Evolutionary conservation across 73 alveolate species (phyloP), one percentile per base, ranked within the genome.

Genomic region (Paramecium caudatum): DNA sequence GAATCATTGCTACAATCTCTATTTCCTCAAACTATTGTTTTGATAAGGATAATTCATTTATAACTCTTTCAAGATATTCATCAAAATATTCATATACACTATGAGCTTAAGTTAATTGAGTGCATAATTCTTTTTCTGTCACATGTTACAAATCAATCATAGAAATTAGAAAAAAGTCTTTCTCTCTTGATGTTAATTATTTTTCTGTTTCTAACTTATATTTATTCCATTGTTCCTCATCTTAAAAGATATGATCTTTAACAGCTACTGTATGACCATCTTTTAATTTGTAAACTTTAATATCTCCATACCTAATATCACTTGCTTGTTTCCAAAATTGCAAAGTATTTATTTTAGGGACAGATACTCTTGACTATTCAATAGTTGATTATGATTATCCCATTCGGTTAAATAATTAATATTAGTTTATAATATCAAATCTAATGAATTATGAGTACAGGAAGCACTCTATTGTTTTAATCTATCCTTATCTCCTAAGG

Each of bases 111-210:
- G 83, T 65, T 49, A 65, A 32, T 21, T 65, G 39, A 49, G 83
- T 65, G 34, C 83, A 65, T 65, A 65, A 65, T 65, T 65, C 83
- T 15, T 36, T 32, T 65, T 65, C 83, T 12, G 83, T 65, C 33
- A 33, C 49, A 65, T 65, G 83, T 65, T 65, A 65, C 8, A 65
- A 36, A 65, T 65, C 83, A 1, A 65, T 33, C 83, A 65, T 65
- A 32, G 23, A 55, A 17, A 55, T 65, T 65, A 65, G 16, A n/a
- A 65, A 65, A 6, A 36, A 3, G 34, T 65, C 30, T 43, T 65
- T 65, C 1, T 33, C 49, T 65, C 61, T 65, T 2, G 19, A 65
- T 25, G 30, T 16, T 12, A 65, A 25, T 2, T 65, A 17, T 21
- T 10, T 10, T 33, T 65, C 49, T 13, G 83, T 49, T 65, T n/a